Conservation (phyloP, 768 basidiomycete genomes). For the Calocera viscosa region DNA sequence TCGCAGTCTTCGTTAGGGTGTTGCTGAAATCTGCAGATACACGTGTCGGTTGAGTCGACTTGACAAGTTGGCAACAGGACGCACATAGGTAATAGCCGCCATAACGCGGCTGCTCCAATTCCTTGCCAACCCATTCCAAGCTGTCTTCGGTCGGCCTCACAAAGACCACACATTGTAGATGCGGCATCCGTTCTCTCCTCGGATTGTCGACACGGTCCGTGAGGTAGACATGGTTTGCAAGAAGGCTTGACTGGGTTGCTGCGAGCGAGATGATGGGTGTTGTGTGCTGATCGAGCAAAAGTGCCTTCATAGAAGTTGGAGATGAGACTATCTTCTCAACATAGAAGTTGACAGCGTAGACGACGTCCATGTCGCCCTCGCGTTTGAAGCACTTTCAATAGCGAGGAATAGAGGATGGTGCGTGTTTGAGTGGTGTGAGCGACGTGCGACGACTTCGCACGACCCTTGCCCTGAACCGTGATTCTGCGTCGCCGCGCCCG, state of each 20-base stretch:
- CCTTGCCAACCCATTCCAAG: slow-evolving; percentile 66
- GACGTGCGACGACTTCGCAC: not conserved
- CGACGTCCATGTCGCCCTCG: slow-evolving; percentile 62
- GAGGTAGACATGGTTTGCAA: slow-evolving; percentile 93
- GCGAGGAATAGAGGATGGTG: not conserved
- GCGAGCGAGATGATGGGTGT: slow-evolving; percentile 93
- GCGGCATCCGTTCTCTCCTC: slow-evolving; percentile 79
- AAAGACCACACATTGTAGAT: slow-evolving; percentile 96
- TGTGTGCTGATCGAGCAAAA: slow-evolving; percentile 92
- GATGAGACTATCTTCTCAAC: slow-evolving; percentile 76
- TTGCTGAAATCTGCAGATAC: slow-evolving; percentile 84
- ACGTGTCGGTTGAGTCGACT: not conserved
- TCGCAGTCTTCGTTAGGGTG: slow-evolving; percentile 72
- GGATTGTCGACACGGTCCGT: slow-evolving; percentile 96
- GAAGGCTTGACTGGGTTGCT: slow-evolving; percentile 80
- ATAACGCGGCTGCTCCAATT: slow-evolving; percentile 82
- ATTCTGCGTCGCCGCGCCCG: too few relatives aligned
- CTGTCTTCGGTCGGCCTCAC: slow-evolving; percentile 72
- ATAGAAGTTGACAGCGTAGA: slow-evolving; percentile 92
- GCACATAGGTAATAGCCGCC: slow-evolving; percentile 99
- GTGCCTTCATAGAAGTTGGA: slow-evolving; percentile 85
- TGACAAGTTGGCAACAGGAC: slow-evolving; percentile 40
- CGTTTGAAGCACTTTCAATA: not conserved
- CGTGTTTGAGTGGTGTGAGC: not conserved
- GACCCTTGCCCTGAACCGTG: not conserved